These are phyloP conservation scores for Athelia psychrophila DNA, from an alignment of 1,284 basidiomycete genomes.

Conservation along the genomic window DNA sequence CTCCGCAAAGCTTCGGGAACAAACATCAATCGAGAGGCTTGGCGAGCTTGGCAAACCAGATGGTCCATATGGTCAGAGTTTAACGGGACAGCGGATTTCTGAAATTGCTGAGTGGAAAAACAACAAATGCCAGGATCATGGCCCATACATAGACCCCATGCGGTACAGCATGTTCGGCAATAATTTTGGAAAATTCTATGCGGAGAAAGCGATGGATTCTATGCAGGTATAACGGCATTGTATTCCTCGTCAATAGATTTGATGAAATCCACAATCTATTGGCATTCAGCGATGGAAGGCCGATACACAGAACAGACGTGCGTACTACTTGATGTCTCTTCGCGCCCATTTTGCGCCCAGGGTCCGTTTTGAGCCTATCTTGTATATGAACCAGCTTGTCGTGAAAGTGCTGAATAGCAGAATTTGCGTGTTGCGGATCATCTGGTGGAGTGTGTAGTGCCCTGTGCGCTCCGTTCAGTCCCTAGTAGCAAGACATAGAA, in stretches of 20 bases:
- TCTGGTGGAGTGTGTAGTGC: conserved; percentile 54
- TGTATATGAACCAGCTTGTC: conserved; percentile 82
- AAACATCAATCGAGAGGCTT: no score
- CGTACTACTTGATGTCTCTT: conserved; percentile 72
- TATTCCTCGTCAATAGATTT: conserved; percentile 43
- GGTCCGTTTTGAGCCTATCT: conserved; percentile 73
- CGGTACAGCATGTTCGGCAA: no score
- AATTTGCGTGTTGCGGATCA: conserved; percentile 44
- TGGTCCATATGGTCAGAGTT: no score
- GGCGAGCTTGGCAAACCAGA: no score
- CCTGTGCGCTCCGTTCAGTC: not conserved
- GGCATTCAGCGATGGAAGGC: conserved; percentile 2
- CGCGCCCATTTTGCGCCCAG: conserved; percentile 67
- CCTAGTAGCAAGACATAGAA: conserved; percentile 1
- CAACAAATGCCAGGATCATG: no score
- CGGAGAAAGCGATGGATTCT: no score
- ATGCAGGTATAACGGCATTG: not conserved
- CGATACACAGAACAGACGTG: conserved; percentile 12
- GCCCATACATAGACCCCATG: no score
- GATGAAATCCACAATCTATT: conserved; percentile 56
- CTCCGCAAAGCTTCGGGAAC: conserved; percentile 1
- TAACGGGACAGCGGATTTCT: no score
- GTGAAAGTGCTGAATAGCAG: conserved; percentile 83
- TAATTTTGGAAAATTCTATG: no score
- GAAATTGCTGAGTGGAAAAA: no score